A percentile compares a stretch with the other conserved stretches of the same genome.
phyloP scores from a whole-genome alignment of 73 alveolate species.

The Urostyla sp. region DNA sequence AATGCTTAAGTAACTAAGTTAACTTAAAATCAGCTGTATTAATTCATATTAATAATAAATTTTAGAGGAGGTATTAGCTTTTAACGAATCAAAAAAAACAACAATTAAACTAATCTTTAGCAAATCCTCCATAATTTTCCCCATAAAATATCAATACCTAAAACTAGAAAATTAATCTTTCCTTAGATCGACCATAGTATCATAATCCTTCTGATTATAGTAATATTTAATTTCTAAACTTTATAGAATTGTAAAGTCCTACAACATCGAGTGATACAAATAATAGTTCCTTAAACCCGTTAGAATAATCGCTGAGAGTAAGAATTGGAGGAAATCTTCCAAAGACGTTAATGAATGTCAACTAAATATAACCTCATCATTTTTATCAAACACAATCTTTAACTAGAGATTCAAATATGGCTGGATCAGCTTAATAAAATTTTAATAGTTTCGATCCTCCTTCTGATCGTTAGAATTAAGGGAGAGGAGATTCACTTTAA shows the following conservation, averaged over 20 bases:
- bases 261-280: constrained; percentile 51
- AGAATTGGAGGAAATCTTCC: constrained; percentile 50
- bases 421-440: background rate
- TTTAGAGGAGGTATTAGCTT: too few species aligned
- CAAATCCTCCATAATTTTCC: background rate
- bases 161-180: background rate
- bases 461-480: background rate
- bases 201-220: constrained; percentile 8
- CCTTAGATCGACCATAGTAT: constrained; percentile 5
- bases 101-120: background rate
- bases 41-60: too few species aligned
- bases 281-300: constrained; percentile 30
- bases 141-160: background rate
- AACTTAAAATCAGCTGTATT: too few species aligned
- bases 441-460: constrained; percentile 19
- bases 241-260: constrained; percentile 33
- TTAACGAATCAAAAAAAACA: background rate
- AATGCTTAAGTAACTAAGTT: too few species aligned
- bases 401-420: constrained; percentile 14
- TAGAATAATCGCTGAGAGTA: constrained; percentile 34
- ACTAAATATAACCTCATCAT: constrained; percentile 28
- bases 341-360: background rate
- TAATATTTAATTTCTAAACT: background rate
- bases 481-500: background rate
- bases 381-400: constrained; percentile 40